Percentiles rank a stretch among this genome's conserved stretches.
Conservation (phyloP, 2,329 filamentous ascomycete genomes). For the Stagonosporopsis cucurbitacearum region DNA sequence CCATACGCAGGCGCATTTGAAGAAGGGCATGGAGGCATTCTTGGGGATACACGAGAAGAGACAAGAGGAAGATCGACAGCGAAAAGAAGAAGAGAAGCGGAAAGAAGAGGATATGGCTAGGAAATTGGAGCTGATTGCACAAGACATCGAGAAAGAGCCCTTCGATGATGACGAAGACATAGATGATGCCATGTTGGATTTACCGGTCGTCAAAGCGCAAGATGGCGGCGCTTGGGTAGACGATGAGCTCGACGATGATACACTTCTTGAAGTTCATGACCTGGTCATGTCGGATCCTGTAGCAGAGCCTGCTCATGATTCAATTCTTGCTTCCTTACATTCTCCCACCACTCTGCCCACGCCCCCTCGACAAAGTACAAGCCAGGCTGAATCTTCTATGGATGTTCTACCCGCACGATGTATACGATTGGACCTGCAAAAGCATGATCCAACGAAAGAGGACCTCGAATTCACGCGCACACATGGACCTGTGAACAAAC, state of each 20-base stretch:
- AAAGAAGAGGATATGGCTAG: slow-evolving; percentile 25
- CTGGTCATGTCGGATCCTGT: slow-evolving; percentile 35
- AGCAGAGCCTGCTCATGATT: slow-evolving; percentile 15
- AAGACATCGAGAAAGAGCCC: slow-evolving; percentile 39
- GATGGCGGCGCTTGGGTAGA: slow-evolving; percentile 31
- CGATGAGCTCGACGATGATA: slow-evolving; percentile 44
- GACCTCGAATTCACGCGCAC: slow-evolving; percentile 29
- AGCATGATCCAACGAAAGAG: neutral
- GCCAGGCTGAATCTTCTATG: neutral
- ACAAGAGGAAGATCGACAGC: slow-evolving; percentile 27
- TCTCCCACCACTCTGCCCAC: slow-evolving; percentile 12
- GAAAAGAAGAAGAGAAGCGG: slow-evolving; percentile 24
- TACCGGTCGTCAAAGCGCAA: slow-evolving; percentile 17
- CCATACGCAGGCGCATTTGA: slow-evolving; percentile 46
- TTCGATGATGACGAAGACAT: slow-evolving; percentile 40
- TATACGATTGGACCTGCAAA: neutral
- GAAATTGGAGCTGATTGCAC: slow-evolving; percentile 31
- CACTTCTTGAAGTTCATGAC: slow-evolving; percentile 39
- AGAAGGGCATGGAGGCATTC: slow-evolving; percentile 49
- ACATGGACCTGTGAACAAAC: slow-evolving; percentile 42
- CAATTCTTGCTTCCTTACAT: neutral
- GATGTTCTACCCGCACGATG: neutral
- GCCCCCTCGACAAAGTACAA: neutral
- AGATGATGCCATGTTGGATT: slow-evolving; percentile 15
- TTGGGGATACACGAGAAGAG: slow-evolving; percentile 38